Evolutionary conservation across 441 rosid species (phyloP).

Genomic region (Eutrema salsugineum): DNA sequence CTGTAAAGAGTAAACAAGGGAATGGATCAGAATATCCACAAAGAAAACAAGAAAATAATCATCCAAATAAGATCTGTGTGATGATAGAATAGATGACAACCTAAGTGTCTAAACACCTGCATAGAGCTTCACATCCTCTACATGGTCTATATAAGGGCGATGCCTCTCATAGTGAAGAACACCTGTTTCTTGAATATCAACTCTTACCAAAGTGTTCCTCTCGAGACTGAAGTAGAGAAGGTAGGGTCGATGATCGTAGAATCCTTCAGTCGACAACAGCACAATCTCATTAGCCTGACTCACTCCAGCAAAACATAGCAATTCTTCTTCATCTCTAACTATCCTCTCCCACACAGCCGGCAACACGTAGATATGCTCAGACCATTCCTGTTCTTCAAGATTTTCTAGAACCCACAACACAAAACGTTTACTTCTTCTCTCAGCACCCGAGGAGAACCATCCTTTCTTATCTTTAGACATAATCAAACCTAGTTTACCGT

Average conservation of each 20-base stretch:
- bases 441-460: fast-evolving
- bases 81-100: not conserved
- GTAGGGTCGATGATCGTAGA: fast-evolving
- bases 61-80: not conserved
- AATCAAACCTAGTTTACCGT: not conserved
- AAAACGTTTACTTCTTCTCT: too few relatives aligned
- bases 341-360: not conserved
- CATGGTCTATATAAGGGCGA: not conserved
- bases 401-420: not conserved
- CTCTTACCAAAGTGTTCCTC: not conserved
- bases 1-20: too few relatives aligned
- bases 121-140: not conserved
- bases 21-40: not conserved
- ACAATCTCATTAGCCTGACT: not conserved
- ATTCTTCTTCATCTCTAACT: not conserved
- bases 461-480: too few relatives aligned
- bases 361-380: not conserved
- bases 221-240: not conserved
- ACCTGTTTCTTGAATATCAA: not conserved
- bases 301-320: not conserved
- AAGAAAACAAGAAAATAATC: not conserved
- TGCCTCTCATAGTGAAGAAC: not conserved
- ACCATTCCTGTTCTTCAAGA: not conserved
- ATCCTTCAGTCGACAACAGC: not conserved
- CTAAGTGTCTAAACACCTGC: not conserved